These are phyloP conservation scores for Yarrowia hollandica DNA, from an alignment of 805 yeast genomes.

Conservation along the genomic window DNA sequence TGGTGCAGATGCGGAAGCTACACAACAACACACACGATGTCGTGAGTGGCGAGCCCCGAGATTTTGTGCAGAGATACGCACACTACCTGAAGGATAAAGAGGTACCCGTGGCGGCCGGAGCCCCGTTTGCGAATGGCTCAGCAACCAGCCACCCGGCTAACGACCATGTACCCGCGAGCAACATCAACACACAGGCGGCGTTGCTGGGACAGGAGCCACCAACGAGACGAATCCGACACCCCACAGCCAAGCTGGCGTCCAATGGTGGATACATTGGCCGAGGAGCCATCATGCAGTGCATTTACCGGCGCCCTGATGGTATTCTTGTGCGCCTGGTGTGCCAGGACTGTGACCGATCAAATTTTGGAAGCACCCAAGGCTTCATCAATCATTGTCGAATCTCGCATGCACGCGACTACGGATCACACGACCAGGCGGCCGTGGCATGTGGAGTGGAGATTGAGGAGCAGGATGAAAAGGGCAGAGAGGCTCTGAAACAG, in stretches of 20 bases:
- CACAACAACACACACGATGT: conserved; percentile 26
- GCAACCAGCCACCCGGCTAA: not conserved
- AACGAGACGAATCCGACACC: conserved; percentile 12
- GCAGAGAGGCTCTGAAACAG: not conserved
- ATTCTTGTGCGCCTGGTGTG: conserved; percentile 67
- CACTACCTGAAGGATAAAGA: conserved; percentile 34
- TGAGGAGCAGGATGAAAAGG: conserved; percentile 56
- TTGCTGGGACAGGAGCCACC: conserved; percentile 7
- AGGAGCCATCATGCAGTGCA: conserved; percentile 30
- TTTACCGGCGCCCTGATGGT: conserved; percentile 52
- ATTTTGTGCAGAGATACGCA: conserved; percentile 36
- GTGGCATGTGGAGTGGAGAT: conserved; percentile 60
- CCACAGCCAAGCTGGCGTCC: conserved; percentile 25
- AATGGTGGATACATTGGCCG: conserved; percentile 25
- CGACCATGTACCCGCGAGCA: not conserved
- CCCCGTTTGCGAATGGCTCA: not conserved
- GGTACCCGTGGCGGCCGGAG: not conserved
- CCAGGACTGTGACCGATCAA: conserved; percentile 63
- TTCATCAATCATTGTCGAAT: conserved; percentile 74
- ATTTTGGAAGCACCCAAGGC: conserved; percentile 78
- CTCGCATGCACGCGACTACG: conserved; percentile 69
- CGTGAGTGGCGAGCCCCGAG: conserved; percentile 32
- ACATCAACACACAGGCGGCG: not conserved
- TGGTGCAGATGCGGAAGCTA: conserved; percentile 39
- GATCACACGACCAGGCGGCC: conserved; percentile 75